Percentiles rank a stretch among this genome's conserved stretches.
Evolutionary conservation across 1,284 basidiomycete genomes (phyloP).

Genomic region (Hymenochaete sp.): DNA sequence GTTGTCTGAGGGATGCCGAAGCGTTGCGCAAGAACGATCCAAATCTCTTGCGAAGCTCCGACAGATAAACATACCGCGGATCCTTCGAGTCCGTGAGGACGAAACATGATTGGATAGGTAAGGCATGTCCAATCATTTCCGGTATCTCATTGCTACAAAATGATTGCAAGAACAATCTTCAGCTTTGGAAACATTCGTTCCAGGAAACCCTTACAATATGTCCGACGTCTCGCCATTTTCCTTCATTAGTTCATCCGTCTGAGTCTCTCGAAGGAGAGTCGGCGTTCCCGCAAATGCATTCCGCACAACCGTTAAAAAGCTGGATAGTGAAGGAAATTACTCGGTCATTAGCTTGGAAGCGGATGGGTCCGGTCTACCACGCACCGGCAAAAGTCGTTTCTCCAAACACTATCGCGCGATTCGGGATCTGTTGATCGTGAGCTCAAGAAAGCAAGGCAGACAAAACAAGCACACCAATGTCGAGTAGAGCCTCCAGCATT

Average conservation of each 20-base stretch:
- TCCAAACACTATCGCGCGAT: slow-evolving; percentile 58
- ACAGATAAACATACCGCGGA: slow-evolving; percentile 58
- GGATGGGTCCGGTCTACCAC: too few species aligned
- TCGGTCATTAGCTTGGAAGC: neutral
- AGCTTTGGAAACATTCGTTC: neutral
- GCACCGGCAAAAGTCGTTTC: slow-evolving; percentile 83
- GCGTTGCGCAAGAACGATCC: slow-evolving; percentile 67
- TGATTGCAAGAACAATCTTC: slow-evolving; percentile 3
- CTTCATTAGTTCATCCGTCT: slow-evolving; percentile 35
- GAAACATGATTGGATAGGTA: slow-evolving; percentile 57
- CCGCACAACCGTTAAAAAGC: slow-evolving; percentile 56
- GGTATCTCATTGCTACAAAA: slow-evolving; percentile 49
- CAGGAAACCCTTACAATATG: slow-evolving; percentile 40
- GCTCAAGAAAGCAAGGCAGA: slow-evolving; percentile 17
- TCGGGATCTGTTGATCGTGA: slow-evolving; percentile 24
- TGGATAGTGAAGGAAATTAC: slow-evolving; percentile 19
- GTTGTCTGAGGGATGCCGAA: slow-evolving; percentile 55
- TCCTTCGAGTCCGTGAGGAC: slow-evolving; percentile 62
- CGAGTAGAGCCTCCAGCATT: slow-evolving; percentile 53
- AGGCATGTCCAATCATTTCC: slow-evolving; percentile 60
- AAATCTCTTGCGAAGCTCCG: slow-evolving; percentile 52
- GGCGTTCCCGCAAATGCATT: slow-evolving; percentile 63
- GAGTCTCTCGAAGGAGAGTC: slow-evolving; percentile 47
- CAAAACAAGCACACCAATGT: slow-evolving; percentile 33
- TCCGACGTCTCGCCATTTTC: slow-evolving; percentile 42